Evolutionary conservation across 2,329 filamentous ascomycete genomes (phyloP), one percentile per base, ranked within the genome.

Genomic region (Scorias spongiosa): DNA sequence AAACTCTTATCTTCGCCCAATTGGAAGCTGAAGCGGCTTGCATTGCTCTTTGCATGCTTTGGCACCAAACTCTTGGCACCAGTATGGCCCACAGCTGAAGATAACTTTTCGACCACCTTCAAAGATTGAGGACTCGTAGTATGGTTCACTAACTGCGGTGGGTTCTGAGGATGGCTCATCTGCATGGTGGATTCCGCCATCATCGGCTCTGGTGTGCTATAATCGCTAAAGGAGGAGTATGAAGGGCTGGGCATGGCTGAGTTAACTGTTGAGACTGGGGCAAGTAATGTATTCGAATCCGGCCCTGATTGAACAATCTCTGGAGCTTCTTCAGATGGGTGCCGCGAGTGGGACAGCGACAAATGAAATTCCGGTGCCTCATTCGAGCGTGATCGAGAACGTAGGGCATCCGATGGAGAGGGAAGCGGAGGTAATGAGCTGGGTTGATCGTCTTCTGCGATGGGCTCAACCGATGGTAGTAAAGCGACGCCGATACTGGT

Each of bases 21-120:
- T 54, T 88, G 83, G 54, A 89, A 89, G 54, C 83, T 88, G 57
- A 89, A 88, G 11, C 84, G 70, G 0, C 81, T 86, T 0, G 83
- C 84, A 10, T 80, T 84, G 57, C 82, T 87, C 2, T 61, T 63
- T 39, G 67, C 57, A 49, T 70, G 67, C 39, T 64, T 60, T 4
- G 66, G 66, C 10, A 64, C 14, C 46, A 10, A 39, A 38, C 40
- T 10, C 10, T 48, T 40, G 39, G 40, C 43, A 20, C 49, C 50
- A n/a, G 54, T 45, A 39, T 58, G 55, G 11, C 57, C 56, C 5
- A 55, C 56, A 18, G 57, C 57, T 32, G 50, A 53, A 5, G 49
- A 48, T 7, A 51, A 50, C 46, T 57, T 56, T 46, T 59, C 56
- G 14, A 59, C 56, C 7, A 59, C 18, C 41, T 49, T 51, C 10